Conservation (phyloP, 1,139 yeast genomes). For the Blastobotrys indianensis region DNA sequence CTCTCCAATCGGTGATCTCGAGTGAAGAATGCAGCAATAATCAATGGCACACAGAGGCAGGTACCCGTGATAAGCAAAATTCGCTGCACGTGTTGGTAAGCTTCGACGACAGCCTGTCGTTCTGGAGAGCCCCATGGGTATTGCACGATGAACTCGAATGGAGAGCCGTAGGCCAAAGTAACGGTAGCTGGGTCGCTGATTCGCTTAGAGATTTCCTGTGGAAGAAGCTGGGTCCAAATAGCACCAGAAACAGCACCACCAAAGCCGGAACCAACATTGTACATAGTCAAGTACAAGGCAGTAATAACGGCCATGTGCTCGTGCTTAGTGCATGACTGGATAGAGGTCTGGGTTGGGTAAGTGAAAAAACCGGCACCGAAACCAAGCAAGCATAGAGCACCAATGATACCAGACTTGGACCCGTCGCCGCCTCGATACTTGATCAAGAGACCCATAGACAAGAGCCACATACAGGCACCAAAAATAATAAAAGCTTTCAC, state of each 20-base stretch:
- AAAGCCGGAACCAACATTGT: slow-evolving; percentile 41
- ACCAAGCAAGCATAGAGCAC: slow-evolving; percentile 61
- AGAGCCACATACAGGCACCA: slow-evolving; percentile 52
- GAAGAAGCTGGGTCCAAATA: slow-evolving; percentile 43
- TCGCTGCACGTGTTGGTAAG: slow-evolving; percentile 57
- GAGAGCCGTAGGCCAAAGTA: slow-evolving; percentile 46
- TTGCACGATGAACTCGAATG: slow-evolving; percentile 42
- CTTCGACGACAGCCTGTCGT: slow-evolving; percentile 49
- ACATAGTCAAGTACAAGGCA: slow-evolving; percentile 40
- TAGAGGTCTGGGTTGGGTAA: slow-evolving; percentile 59
- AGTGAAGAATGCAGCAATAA: slow-evolving; percentile 45
- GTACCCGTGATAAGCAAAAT: slow-evolving; percentile 54
- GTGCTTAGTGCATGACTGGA: slow-evolving; percentile 54
- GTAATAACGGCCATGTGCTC: slow-evolving; percentile 44
- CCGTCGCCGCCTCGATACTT: slow-evolving; percentile 51
- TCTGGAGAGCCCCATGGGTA: slow-evolving; percentile 58
- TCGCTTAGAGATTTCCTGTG: slow-evolving; percentile 27
- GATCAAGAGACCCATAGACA: slow-evolving; percentile 53
- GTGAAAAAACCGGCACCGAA: slow-evolving; percentile 69
- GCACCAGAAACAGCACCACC: slow-evolving; percentile 45
- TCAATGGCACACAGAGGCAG: slow-evolving; percentile 49
- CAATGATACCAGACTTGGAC: slow-evolving; percentile 55
- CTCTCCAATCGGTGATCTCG: slow-evolving; percentile 47
- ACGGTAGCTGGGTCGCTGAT: slow-evolving; percentile 36
- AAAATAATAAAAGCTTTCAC: slow-evolving; percentile 55